A percentile compares a stretch with the other conserved stretches of the same genome.
Evolutionary conservation across 2,329 filamentous ascomycete genomes (phyloP).

Genomic region (Aspergillus unguis): DNA sequence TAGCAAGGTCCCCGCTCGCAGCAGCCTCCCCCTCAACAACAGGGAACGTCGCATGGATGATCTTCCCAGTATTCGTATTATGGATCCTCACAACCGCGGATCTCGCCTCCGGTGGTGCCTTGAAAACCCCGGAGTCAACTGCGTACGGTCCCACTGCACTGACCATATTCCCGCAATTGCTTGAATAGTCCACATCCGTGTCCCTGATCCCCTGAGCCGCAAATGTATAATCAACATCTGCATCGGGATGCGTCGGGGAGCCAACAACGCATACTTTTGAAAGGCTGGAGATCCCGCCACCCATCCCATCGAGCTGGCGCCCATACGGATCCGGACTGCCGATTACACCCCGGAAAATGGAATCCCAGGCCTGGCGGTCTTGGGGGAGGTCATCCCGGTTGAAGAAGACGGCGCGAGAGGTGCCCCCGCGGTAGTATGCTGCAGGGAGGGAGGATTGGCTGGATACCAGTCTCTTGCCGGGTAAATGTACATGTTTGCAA

Average conservation of each 20-base stretch:
- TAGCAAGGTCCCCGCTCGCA: conserved; percentile 54
- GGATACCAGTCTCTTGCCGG: too few relatives aligned
- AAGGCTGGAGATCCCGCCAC: conserved; percentile 65
- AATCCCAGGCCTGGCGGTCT: conserved; percentile 46
- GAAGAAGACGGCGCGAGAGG: conserved; percentile 65
- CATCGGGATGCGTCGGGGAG: conserved; percentile 46
- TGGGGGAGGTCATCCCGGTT: conserved; percentile 51
- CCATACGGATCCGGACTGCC: conserved; percentile 64
- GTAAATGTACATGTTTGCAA: too few relatives aligned
- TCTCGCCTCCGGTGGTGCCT: not conserved
- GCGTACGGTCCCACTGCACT: conserved; percentile 65
- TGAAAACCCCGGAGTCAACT: conserved; percentile 50
- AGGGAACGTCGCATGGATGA: conserved; percentile 58
- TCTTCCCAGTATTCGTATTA: conserved; percentile 69
- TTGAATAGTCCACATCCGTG: conserved; percentile 60
- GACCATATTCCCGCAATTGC: conserved; percentile 75
- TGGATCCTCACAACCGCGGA: conserved; percentile 51
- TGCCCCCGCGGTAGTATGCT: conserved; percentile 65
- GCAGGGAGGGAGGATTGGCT: conserved; percentile 45
- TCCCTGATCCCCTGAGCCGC: conserved; percentile 64
- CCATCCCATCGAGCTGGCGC: conserved; percentile 69
- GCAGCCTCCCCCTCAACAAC: conserved; percentile 50
- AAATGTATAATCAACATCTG: conserved; percentile 69
- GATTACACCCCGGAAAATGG: conserved; percentile 59
- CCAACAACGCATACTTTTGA: conserved; percentile 69